Percentiles rank a stretch among this genome's conserved stretches.
phyloP scores from a whole-genome alignment of 139 green algal species.

The Klebsormidium nitens region DNA sequence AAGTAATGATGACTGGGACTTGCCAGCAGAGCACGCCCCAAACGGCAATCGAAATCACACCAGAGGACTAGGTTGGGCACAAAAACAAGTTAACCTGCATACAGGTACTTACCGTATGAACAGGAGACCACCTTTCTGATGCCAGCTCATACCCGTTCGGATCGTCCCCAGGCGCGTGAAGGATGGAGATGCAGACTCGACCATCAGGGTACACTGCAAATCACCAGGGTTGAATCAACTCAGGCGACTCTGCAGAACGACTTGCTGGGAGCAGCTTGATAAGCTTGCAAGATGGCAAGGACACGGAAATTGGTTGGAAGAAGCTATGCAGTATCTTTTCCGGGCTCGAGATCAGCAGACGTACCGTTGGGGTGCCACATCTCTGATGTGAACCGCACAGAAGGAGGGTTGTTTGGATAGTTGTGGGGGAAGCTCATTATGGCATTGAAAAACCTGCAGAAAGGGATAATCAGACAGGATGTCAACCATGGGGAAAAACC shows the following conservation, averaged over 20 bases:
- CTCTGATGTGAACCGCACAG: conserved; percentile 92
- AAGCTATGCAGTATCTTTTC: background rate
- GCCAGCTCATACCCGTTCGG: conserved; percentile 92
- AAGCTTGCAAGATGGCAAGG: background rate
- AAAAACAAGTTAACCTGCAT: too few species aligned
- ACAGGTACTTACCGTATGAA: conserved; percentile 78
- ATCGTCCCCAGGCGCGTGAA: conserved; percentile 92
- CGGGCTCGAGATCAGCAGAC: background rate
- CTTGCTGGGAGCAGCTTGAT: background rate
- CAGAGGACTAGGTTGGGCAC: too few species aligned
- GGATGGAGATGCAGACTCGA: conserved; percentile 98
- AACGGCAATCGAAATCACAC: too few species aligned
- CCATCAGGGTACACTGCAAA: conserved; percentile 86
- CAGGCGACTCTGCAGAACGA: background rate
- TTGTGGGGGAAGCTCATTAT: conserved; percentile 91
- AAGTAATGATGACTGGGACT: too few species aligned
- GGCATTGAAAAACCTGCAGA: conserved; percentile 99
- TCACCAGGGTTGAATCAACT: conserved; percentile 8
- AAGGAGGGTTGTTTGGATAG: conserved; percentile 93
- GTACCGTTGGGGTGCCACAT: conserved; percentile 81
- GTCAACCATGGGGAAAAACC: too few species aligned
- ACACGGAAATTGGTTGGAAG: background rate
- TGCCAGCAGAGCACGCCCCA: too few species aligned
- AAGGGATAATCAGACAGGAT: too few species aligned
- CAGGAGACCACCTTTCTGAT: conserved; percentile 90